Evolutionary conservation across 1,139 yeast species (phyloP).

Genomic region (Saccharomyces hybrid): DNA sequence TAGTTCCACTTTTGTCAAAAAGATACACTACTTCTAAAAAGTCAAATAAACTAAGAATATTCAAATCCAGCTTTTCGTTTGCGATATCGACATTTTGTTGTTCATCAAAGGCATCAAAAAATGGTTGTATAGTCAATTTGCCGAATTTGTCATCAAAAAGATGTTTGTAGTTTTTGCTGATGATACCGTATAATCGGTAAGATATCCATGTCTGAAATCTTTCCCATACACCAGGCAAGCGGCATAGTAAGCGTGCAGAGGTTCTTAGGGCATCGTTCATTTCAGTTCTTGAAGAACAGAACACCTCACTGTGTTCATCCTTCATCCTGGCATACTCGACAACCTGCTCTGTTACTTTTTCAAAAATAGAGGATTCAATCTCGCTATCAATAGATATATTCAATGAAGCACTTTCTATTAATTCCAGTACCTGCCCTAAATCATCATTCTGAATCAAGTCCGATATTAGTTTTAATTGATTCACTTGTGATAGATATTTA

Average conservation of each 20-base stretch:
- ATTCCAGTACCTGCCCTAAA: conserved; percentile 12
- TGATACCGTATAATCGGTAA: not conserved
- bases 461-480: conserved; percentile 10
- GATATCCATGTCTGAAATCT: not conserved
- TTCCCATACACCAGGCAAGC: not conserved
- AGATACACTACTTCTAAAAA: conserved; percentile 14
- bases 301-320: not conserved
- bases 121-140: not conserved
- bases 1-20: conserved; percentile 5
- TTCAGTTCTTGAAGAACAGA: not conserved
- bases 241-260: not conserved
- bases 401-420: conserved; percentile 9
- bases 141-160: not conserved
- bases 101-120: not conserved
- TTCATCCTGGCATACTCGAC: not conserved
- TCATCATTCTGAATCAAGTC: conserved; percentile 13
- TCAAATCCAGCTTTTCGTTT: conserved; percentile 1
- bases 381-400: conserved; percentile 4
- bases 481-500: conserved; percentile 1
- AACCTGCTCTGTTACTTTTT: conserved; percentile 3
- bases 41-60: conserved; percentile 9
- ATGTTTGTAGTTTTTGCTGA: not conserved
- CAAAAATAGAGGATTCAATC: conserved; percentile 3
- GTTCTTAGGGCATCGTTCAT: not conserved
- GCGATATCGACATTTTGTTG: not conserved